Base-by-base conservation (phyloP, 345 rosid genomes). In the Gossypium longicalyx region DNA sequence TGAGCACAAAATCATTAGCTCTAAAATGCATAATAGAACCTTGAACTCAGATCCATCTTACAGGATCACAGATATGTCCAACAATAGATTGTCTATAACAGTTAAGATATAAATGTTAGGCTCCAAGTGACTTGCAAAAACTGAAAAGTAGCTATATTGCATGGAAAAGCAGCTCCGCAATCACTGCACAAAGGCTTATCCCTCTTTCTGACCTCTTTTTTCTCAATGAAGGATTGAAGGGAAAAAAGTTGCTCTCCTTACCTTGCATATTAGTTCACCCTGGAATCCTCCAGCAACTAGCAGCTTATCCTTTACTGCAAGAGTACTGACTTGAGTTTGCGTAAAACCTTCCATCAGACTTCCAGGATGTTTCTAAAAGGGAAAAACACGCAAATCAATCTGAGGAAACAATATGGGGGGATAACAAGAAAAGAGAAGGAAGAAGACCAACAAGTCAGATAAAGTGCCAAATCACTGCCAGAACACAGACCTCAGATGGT, bases 211-310 rank as follows among this genome's bases (percentile, higher is more conserved):
- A 17, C 44, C 34, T 62, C 20, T 23, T 2, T 73, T 19, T 65
- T 29, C 25, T 54, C 29, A 59, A 23, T 12, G 7, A 23, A 22
- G 16, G 56, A 65, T 64, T 64, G 25, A 48, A 9, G 16, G 48
- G 25, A 0, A 4, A n/a, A 29, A 41, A 10, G 16, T 48, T 41
- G 15, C 27, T 2, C 1, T 62, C 64, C 77, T 68, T 76, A 89
- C 94, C 93, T 89, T 91, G 84, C 92, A 91, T 74, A 91, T 89
- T 27, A 91, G 84, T 67, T 91, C 97, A 75, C 97, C 97, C 76
- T 87, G 97, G 82, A 91, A 90, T 25, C 96, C 96, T 25, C 96
- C 96, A 63, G 93, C 96, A 73, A 89, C 90, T 57, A 91, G 81
- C 80, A 89, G 83, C 29, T 84, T 86, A 77, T 91, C 96, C 73